A percentile compares a stretch with the other conserved stretches of the same genome.
Evolutionary conservation across 2,329 filamentous ascomycete genomes (phyloP).

Genomic region (Alternaria ethzedia): DNA sequence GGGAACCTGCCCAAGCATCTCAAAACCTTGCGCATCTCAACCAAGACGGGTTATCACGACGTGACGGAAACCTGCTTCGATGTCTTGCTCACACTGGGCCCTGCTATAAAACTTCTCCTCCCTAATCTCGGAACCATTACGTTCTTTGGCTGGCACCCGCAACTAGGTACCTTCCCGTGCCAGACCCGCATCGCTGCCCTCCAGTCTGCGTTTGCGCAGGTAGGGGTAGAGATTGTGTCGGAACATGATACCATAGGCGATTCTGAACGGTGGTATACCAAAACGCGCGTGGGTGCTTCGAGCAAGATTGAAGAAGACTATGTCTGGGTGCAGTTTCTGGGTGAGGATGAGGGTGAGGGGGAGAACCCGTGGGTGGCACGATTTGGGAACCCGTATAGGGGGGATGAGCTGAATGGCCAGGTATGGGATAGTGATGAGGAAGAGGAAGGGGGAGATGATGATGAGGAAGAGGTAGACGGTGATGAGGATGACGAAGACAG

Average conservation of each 20-base stretch:
- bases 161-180: constrained; percentile 6
- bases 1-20: constrained; percentile 2
- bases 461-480: background rate
- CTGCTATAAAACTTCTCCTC: background rate
- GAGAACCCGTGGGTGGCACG: background rate
- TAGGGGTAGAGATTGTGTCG: background rate
- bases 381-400: background rate
- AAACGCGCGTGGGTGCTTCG: background rate
- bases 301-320: constrained; percentile 2
- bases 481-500: background rate
- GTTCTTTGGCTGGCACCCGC: constrained; percentile 3
- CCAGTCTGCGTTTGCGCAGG: background rate
- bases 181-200: background rate
- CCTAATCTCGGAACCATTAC: background rate
- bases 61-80: background rate
- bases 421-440: background rate
- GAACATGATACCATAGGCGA: background rate
- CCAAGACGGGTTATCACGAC: background rate
- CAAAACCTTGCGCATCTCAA: background rate
- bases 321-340: constrained; percentile 1
- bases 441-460: background rate
- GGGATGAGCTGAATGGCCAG: background rate
- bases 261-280: background rate
- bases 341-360: background rate
- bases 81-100: background rate